phyloP scores from a whole-genome alignment of 176 grass and related monocot species.

The Eleusine indica region DNA sequence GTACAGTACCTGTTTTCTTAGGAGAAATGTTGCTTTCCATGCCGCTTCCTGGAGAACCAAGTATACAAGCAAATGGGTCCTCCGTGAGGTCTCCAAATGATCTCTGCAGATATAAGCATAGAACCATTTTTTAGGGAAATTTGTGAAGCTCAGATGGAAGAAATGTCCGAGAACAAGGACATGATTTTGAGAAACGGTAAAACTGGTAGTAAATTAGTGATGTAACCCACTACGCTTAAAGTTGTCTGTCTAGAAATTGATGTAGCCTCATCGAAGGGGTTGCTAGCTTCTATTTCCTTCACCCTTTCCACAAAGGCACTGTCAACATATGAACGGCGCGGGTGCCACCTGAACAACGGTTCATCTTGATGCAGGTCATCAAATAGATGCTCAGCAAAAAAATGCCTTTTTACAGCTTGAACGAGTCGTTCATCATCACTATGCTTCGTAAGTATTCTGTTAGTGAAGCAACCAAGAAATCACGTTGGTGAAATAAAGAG shows the following conservation, averaged over 20 bases:
- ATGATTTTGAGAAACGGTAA: constrained; percentile 17
- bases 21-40: constrained; percentile 46
- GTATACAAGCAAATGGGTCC: constrained; percentile 67
- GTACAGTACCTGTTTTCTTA: background rate
- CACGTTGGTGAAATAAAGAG: constrained; percentile 32
- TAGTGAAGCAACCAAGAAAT: constrained; percentile 2
- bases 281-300: constrained; percentile 40
- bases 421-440: constrained; percentile 49
- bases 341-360: constrained; percentile 61
- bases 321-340: constrained; percentile 56
- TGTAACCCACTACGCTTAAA: constrained; percentile 34
- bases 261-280: constrained; percentile 7
- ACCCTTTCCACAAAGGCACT: constrained; percentile 36
- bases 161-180: background rate
- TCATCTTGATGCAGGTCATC: constrained; percentile 72
- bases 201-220: constrained; percentile 30
- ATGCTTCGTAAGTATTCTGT: constrained; percentile 71
- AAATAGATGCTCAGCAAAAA: constrained; percentile 75
- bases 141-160: background rate
- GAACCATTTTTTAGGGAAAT: background rate
- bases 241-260: constrained; percentile 35
- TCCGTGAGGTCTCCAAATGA: constrained; percentile 54
- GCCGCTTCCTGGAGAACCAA: constrained; percentile 46
- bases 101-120: constrained; percentile 30
- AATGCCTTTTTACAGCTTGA: constrained; percentile 58